phyloP scores from a whole-genome alignment of 2,329 filamentous ascomycete genomes.

The Ascochyta viciae-villosae region DNA sequence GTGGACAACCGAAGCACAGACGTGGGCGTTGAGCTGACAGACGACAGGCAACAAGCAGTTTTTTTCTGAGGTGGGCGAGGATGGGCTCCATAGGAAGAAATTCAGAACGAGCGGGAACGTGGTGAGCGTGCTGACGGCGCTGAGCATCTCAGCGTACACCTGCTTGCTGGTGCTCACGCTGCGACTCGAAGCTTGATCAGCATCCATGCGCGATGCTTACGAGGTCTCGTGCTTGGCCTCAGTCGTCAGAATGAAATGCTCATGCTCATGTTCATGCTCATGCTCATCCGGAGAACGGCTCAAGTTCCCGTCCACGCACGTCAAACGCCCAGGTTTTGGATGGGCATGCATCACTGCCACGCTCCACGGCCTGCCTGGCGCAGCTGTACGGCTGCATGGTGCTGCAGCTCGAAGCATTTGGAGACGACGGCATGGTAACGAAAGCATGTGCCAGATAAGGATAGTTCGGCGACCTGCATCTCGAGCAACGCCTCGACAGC shows the following conservation, averaged over 20 bases:
- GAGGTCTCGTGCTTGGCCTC: constrained; percentile 8
- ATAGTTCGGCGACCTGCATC: not conserved
- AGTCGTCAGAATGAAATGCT: not conserved
- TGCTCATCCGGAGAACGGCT: constrained; percentile 4
- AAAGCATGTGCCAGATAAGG: not conserved
- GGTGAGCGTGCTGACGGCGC: constrained; percentile 66
- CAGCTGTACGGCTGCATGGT: not conserved
- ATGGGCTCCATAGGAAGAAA: constrained; percentile 66
- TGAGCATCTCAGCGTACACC: constrained; percentile 68
- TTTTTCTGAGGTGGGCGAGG: constrained; percentile 71
- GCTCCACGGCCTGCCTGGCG: not conserved
- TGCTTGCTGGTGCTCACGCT: constrained; percentile 66
- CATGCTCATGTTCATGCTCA: not conserved
- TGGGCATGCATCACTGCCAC: not conserved
- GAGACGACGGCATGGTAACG: not conserved
- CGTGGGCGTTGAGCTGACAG: constrained; percentile 18
- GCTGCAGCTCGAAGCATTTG: constrained; percentile 2
- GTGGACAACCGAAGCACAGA: constrained; percentile 2
- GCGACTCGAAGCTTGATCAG: constrained; percentile 50
- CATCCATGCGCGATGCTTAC: constrained; percentile 9
- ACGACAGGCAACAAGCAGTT: constrained; percentile 80
- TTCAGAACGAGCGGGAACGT: constrained; percentile 73
- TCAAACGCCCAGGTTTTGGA: constrained; percentile 1
- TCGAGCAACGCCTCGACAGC: constrained; percentile 2
- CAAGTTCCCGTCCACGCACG: constrained; percentile 1